Conservation (phyloP, 805 yeast genomes). For the Lipomyces yamadae region DNA sequence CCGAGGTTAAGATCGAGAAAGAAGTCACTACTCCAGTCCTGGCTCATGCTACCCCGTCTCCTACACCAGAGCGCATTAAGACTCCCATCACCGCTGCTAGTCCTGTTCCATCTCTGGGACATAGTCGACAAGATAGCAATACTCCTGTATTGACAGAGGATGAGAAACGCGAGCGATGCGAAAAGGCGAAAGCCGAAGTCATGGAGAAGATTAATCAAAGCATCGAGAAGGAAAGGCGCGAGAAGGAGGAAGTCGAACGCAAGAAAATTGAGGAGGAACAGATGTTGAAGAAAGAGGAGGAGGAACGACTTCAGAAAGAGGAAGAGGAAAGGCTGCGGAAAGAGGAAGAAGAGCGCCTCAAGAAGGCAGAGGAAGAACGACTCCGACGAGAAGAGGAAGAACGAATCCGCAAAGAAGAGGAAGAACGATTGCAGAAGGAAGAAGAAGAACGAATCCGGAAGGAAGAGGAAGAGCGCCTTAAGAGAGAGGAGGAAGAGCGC, state of each 20-base stretch:
- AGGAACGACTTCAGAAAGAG: conserved; percentile 20
- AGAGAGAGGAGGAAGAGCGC: conserved; percentile 29
- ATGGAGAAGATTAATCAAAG: conserved; percentile 23
- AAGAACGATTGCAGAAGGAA: conserved; percentile 15
- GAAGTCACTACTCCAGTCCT: conserved; percentile 16
- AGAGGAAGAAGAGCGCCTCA: conserved; percentile 15
- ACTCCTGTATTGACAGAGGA: conserved; percentile 36
- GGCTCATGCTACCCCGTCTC: conserved; percentile 10
- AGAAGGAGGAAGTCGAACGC: conserved; percentile 28
- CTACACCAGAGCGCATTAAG: conserved; percentile 20
- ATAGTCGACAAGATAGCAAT: conserved; percentile 23
- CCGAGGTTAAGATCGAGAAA: conserved; percentile 33
- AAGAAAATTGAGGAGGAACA: conserved; percentile 23
- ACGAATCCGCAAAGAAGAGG: conserved; percentile 21
- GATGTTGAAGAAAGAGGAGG: conserved; percentile 21
- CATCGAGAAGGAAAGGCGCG: conserved; percentile 14
- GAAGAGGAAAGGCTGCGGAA: conserved; percentile 21
- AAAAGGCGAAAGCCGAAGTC: conserved; percentile 30
- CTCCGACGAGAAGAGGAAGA: conserved; percentile 23
- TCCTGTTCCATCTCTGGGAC: conserved; percentile 24
- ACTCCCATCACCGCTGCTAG: conserved; percentile 19
- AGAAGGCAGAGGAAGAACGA: conserved; percentile 30
- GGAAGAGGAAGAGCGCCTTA: conserved; percentile 18
- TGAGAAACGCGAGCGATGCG: conserved; percentile 35
- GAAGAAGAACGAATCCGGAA: conserved; percentile 17